phyloP scores from a whole-genome alignment of 345 rosid species.

The Ceriops tagal region DNA sequence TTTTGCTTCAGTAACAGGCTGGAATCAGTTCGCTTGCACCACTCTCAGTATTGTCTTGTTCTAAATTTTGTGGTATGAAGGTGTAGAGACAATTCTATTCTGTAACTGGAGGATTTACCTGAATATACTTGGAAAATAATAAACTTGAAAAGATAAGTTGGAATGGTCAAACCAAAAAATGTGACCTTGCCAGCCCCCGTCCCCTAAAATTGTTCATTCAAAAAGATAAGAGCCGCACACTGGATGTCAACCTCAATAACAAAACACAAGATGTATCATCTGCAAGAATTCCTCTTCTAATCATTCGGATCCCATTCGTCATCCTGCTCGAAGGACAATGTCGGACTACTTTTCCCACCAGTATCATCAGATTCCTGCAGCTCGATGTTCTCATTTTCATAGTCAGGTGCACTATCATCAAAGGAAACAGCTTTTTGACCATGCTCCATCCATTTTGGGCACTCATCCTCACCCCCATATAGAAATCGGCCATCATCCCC shows the following conservation, averaged over 20 bases:
- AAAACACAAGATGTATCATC: constrained; percentile 11
- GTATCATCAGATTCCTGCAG: constrained; percentile 54
- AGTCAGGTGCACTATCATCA: constrained; percentile 53
- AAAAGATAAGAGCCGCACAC: constrained; percentile 28
- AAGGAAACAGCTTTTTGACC: constrained; percentile 18
- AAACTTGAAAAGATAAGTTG: constrained; percentile 31
- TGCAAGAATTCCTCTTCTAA: constrained; percentile 35
- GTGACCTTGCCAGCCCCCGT: constrained; percentile 24
- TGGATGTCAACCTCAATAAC: constrained; percentile 22
- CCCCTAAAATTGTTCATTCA: constrained; percentile 26
- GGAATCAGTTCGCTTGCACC: constrained; percentile 16
- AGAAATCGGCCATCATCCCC: constrained; percentile 44
- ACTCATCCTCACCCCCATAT: constrained; percentile 77
- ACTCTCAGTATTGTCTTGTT: constrained; percentile 5
- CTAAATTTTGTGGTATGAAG: constrained; percentile 20
- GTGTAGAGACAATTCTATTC: constrained; percentile 27
- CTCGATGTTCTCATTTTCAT: constrained; percentile 49
- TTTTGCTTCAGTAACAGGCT: constrained; percentile 1
- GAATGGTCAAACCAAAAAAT: constrained; percentile 25
- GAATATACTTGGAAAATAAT: constrained; percentile 44
- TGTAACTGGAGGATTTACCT: constrained; percentile 21
- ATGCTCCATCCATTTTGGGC: constrained; percentile 84
- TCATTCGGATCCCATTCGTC: constrained; percentile 98
- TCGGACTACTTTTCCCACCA: constrained; percentile 37
- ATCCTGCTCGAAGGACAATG: constrained; percentile 58